phyloP scores from a whole-genome alignment of 2,329 filamentous ascomycete genomes.

The Curvularia lunata region DNA sequence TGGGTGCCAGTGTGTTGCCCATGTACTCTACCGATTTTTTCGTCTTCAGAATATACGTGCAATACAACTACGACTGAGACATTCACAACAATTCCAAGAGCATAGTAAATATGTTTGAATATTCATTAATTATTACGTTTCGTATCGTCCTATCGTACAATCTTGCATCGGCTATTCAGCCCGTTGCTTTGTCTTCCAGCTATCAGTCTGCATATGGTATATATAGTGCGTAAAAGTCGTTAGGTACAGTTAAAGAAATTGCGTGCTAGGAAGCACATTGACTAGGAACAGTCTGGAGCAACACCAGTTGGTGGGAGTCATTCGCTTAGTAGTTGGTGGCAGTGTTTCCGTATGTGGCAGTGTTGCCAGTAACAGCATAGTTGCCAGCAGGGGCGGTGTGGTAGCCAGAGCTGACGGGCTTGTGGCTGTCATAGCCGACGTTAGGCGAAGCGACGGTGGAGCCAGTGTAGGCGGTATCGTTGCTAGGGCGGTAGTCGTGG shows the following conservation, averaged over 20 bases:
- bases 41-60: too few species aligned
- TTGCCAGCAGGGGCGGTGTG: constrained; percentile 52
- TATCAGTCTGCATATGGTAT: constrained; percentile 30
- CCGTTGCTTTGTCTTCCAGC: neutral
- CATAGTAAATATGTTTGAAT: neutral
- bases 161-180: constrained; percentile 1
- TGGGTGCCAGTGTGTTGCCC: too few species aligned
- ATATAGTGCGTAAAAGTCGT: constrained; percentile 32
- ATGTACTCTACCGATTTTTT: too few species aligned
- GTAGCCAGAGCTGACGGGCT: constrained; percentile 51
- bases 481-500: constrained; percentile 52
- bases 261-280: neutral
- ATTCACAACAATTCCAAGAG: neutral
- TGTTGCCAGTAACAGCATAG: constrained; percentile 40
- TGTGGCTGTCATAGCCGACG: constrained; percentile 45
- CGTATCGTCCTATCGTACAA: constrained; percentile 17
- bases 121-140: constrained; percentile 24
- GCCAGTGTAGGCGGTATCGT: constrained; percentile 58
- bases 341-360: constrained; percentile 40
- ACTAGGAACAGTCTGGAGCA: constrained; percentile 2
- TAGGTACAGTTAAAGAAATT: constrained; percentile 10
- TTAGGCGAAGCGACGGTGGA: constrained; percentile 54
- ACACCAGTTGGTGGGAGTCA: neutral
- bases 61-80: too few species aligned
- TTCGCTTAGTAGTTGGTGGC: constrained; percentile 21